A percentile compares a stretch with the other conserved stretches of the same genome.
Conservation (phyloP, 2,329 filamentous ascomycete species). For the Aspergillus aculeatus region DNA sequence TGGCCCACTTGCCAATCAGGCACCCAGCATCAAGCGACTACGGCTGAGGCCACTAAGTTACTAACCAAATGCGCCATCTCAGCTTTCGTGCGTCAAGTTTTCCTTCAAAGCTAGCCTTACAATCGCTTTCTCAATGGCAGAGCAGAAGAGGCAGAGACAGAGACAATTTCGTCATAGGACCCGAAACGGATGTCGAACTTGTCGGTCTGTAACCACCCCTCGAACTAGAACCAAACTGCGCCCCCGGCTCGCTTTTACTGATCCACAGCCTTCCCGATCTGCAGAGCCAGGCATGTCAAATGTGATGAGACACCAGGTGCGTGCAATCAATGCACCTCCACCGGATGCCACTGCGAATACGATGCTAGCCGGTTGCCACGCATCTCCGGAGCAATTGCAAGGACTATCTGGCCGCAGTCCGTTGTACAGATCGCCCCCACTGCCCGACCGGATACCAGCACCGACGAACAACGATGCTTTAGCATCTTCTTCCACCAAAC, state of each 20-base stretch:
- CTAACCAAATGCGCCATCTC: background rate
- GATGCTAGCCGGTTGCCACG: background rate
- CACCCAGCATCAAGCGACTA: background rate
- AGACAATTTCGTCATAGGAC: background rate
- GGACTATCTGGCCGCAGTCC: background rate
- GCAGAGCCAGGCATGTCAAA: conserved; percentile 3
- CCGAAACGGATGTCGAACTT: conserved; percentile 2
- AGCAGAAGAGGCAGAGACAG: background rate
- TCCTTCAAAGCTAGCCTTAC: background rate
- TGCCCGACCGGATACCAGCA: background rate
- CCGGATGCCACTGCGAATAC: conserved; percentile 1
- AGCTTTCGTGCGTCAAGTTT: background rate
- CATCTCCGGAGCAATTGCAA: background rate
- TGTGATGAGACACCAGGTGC: background rate
- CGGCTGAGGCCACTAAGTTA: too few species aligned
- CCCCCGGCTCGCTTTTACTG: background rate
- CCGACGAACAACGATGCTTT: background rate
- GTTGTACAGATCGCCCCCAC: background rate
- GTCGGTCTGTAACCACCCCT: background rate
- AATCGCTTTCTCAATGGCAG: background rate
- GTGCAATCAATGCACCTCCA: conserved; percentile 1
- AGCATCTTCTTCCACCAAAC: background rate
- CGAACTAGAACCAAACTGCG: background rate
- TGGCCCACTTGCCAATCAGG: background rate
- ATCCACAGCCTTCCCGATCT: background rate